Conservation (phyloP, 2,329 filamentous ascomycete genomes). For the Arthrobotrys sinensis region DNA sequence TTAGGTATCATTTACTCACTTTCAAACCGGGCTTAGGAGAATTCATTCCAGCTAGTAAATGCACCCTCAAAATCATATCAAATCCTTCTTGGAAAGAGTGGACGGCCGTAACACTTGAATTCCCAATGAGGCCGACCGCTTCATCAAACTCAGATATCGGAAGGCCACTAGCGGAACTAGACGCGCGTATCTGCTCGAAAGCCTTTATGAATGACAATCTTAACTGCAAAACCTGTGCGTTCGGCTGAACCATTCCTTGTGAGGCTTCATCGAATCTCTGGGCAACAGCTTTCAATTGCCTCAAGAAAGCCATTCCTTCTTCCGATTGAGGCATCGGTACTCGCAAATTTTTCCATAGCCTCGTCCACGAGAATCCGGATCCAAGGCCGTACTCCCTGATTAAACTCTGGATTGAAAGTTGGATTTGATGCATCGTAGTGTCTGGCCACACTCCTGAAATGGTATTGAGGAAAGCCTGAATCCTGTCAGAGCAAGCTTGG, state of each 20-base stretch:
- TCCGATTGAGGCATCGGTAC: conserved; percentile 48
- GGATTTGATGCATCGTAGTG: conserved; percentile 28
- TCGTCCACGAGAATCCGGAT: conserved; percentile 56
- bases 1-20: conserved; percentile 8
- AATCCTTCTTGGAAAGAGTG: conserved; percentile 46
- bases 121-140: conserved; percentile 26
- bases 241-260: conserved; percentile 29
- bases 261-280: conserved; percentile 47
- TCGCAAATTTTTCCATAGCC: conserved; percentile 48
- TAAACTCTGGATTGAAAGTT: conserved; percentile 28
- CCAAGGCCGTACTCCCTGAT: conserved; percentile 48
- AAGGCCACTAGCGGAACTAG: conserved; percentile 13
- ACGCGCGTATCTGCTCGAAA: conserved; percentile 33
- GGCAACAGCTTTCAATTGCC: conserved; percentile 34
- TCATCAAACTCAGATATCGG: conserved; percentile 45
- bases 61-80: conserved; percentile 48
- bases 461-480: conserved; percentile 24
- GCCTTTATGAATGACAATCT: conserved; percentile 45
- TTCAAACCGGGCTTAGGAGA: background rate
- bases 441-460: conserved; percentile 30
- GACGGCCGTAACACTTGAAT: background rate
- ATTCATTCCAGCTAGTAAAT: conserved; percentile 31
- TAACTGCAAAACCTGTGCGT: conserved; percentile 39
- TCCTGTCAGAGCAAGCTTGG: conserved; percentile 56
- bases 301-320: conserved; percentile 36